phyloP scores from a whole-genome alignment of 2,329 filamentous ascomycete species.

The Paraphaeosphaeria minitans region DNA sequence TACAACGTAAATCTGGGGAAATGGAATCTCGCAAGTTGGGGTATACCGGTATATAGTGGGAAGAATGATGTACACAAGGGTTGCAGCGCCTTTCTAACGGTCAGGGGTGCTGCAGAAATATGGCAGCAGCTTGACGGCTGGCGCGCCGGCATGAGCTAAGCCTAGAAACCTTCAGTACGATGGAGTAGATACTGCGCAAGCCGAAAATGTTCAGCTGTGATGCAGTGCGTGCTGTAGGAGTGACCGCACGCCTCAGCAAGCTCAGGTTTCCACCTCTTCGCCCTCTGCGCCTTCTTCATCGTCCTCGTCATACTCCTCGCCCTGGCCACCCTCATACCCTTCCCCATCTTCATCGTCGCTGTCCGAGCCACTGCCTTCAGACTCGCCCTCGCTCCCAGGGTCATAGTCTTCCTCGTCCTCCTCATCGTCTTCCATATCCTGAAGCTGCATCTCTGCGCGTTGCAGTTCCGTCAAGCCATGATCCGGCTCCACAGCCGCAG shows the following conservation, averaged over 20 bases:
- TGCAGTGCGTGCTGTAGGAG: too few species aligned
- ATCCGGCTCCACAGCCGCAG: conserved; percentile 30
- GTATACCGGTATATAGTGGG: not conserved
- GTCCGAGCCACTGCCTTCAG: conserved; percentile 45
- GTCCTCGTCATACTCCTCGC: conserved; percentile 40
- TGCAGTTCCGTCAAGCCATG: conserved; percentile 47
- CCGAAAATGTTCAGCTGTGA: not conserved
- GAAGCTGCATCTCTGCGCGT: conserved; percentile 45
- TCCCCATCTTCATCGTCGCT: conserved; percentile 39
- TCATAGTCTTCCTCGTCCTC: conserved; percentile 52
- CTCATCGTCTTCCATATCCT: conserved; percentile 48
- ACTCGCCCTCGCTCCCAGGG: conserved; percentile 49
- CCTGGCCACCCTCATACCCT: conserved; percentile 34
- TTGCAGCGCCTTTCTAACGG: not conserved
- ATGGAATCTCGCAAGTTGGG: not conserved
- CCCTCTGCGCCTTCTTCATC: conserved; percentile 13
- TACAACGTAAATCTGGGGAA: conserved; percentile 14
- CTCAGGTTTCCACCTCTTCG: conserved; percentile 35
- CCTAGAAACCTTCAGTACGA: too few species aligned
- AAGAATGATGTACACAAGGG: not conserved
- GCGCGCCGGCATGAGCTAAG: too few species aligned
- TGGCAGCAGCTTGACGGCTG: too few species aligned
- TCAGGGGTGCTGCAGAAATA: not conserved
- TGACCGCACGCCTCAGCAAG: not conserved
- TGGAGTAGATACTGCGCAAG: not conserved